Base-by-base conservation (phyloP, 1,284 basidiomycete species). In the Moniliophthora roreri region DNA sequence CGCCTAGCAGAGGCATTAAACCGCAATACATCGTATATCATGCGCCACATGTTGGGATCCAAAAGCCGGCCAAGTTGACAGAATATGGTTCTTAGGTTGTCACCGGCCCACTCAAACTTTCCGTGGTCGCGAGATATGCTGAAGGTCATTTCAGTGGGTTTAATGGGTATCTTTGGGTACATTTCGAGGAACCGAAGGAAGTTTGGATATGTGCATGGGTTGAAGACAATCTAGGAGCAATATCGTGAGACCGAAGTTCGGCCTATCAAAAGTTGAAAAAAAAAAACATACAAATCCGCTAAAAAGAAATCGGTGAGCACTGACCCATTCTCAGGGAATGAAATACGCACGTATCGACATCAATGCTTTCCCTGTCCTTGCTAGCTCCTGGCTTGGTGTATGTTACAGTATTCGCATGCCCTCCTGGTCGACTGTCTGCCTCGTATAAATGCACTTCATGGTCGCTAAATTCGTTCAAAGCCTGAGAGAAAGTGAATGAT, bases 401-500 rank as follows among this genome's bases (percentile, higher is more conserved):
- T 15, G 66, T 66, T 11, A 90, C 84, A 0, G 90, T 93, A 63
- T 93, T 86, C 15, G 89, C 87, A 66, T 94, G 91, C 1, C 91
- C 91, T 18, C 91, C 91, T 0, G 85, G 79, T 48, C 85, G 79
- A 45, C 69, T 66, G 47, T 85, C 84, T 0, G 84, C 76, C 66
- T 94, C 91, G 66, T 85, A 93, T 0, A 93, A 71, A 62, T 93
- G 86, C 3, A 92, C 90, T 64, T 90, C 82, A 66, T 92, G 88
- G 39, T 85, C 79, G 44, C 87, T 89, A 63, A 87, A 75, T 64
- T 93, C 87, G 65, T 93, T 93, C 57, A 93, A 51, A 51, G 47
- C 41, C 46, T 54, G 34, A 45, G 42, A 15, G 45, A 11, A 16
- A n/a, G n/a, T 26, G 3, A 21, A 20, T 9, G 35, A 16, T 46